Evolutionary conservation across 1,284 basidiomycete genomes (phyloP).

Genomic region (Ustilago cynodontis): DNA sequence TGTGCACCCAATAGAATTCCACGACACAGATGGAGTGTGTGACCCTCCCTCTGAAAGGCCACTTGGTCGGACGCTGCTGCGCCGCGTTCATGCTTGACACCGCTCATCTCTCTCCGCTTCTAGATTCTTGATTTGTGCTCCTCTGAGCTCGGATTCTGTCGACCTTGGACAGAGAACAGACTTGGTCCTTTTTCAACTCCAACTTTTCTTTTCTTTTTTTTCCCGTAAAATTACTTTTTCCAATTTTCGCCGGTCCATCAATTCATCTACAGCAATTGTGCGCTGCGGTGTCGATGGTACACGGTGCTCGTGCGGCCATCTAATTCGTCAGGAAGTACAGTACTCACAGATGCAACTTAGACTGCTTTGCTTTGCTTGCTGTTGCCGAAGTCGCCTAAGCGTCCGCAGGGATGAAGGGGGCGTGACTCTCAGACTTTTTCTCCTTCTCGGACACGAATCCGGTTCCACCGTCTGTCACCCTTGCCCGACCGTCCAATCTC

Average conservation of each 20-base stretch:
- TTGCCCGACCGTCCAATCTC: background rate
- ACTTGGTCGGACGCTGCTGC: background rate
- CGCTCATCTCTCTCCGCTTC: background rate
- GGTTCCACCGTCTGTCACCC: slow-evolving; percentile 8
- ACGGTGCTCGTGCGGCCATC: background rate
- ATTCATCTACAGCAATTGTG: background rate
- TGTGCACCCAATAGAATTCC: background rate
- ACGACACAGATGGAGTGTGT: background rate
- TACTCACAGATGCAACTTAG: too few species aligned
- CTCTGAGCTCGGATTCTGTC: background rate
- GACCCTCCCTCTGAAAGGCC: background rate
- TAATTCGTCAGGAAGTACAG: background rate
- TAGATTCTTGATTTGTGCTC: background rate
- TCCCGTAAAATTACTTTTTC: background rate
- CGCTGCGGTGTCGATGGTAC: too few species aligned
- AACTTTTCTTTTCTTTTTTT: background rate
- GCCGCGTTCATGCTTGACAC: background rate
- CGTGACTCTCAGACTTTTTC: background rate
- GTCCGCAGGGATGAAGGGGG: background rate
- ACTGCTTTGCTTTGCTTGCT: background rate
- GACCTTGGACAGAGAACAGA: too few species aligned
- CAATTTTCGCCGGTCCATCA: background rate
- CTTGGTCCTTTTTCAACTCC: background rate
- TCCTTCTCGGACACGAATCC: slow-evolving; percentile 12
- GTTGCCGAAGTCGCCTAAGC: slow-evolving; percentile 3